These are phyloP conservation scores for Dioscorea cayenensis DNA, from an alignment of 116 monocot genomes.

Conservation along the genomic window DNA sequence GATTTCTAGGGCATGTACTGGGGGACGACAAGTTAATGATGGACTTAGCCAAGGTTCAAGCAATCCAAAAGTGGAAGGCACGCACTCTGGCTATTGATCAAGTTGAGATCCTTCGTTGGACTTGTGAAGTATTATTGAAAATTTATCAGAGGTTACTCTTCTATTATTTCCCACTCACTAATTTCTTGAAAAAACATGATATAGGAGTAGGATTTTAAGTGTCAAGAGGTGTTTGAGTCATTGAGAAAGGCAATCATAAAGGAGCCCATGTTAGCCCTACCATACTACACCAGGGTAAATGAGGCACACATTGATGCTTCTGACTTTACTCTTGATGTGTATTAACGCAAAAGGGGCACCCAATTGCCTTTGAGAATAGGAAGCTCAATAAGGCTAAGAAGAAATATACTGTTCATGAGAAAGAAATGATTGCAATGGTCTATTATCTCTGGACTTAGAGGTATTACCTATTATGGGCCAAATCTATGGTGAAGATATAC, in stretches of 20 bases:
- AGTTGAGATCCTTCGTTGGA: too few relatives aligned
- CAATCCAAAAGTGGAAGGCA: too few relatives aligned
- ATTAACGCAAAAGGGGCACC: neutral
- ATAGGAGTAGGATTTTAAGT: neutral
- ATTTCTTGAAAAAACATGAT: too few relatives aligned
- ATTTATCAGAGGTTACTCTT: too few relatives aligned
- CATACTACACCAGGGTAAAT: neutral
- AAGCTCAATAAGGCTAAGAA: neutral
- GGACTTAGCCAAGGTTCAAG: too few relatives aligned
- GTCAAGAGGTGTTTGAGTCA: neutral
- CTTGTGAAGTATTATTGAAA: too few relatives aligned
- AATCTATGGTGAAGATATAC: too few relatives aligned
- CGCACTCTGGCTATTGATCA: too few relatives aligned
- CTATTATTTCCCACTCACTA: too few relatives aligned
- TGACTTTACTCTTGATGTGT: neutral
- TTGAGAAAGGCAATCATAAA: neutral
- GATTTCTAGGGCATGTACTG: too few relatives aligned
- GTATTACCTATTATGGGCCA: neutral
- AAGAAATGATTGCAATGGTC: too few relatives aligned
- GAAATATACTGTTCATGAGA: neutral
- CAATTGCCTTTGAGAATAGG: neutral
- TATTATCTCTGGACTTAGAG: neutral
- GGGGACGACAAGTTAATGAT: too few relatives aligned
- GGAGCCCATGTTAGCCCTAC: neutral
- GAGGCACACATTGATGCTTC: neutral